Evolutionary conservation across 2,329 filamentous ascomycete species (phyloP).

Genomic region (Alternaria metachromatica): DNA sequence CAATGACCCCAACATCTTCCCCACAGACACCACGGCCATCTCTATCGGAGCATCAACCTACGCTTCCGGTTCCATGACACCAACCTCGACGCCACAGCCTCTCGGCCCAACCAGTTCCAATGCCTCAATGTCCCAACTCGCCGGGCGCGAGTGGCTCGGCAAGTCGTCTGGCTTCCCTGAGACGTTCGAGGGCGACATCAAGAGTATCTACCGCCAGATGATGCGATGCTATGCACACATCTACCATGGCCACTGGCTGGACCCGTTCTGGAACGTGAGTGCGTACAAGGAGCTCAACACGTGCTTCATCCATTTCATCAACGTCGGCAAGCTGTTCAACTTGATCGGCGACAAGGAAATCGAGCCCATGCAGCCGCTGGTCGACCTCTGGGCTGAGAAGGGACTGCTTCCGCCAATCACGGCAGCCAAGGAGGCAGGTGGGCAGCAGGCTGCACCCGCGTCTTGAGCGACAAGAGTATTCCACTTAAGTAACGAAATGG

Average conservation of each 20-base stretch:
- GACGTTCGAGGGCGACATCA: constrained; percentile 73
- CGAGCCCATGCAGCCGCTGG: constrained; percentile 93
- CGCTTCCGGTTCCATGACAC: constrained; percentile 60
- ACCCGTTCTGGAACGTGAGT: constrained; percentile 58
- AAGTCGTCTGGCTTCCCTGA: constrained; percentile 77
- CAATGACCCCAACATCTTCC: constrained; percentile 87
- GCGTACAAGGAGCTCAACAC: constrained; percentile 60
- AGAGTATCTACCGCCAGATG: constrained; percentile 66
- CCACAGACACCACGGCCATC: constrained; percentile 77
- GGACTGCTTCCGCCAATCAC: constrained; percentile 73
- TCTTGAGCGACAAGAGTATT: constrained; percentile 3
- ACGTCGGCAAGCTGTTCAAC: constrained; percentile 75
- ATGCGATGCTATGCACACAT: constrained; percentile 62
- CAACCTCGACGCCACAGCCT: constrained; percentile 52
- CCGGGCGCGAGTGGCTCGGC: constrained; percentile 80
- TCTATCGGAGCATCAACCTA: constrained; percentile 69
- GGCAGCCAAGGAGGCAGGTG: constrained; percentile 29
- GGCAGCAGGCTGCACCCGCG: constrained; percentile 25
- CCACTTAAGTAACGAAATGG: not conserved
- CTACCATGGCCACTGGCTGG: constrained; percentile 60
- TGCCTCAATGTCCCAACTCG: constrained; percentile 66
- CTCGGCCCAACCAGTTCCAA: constrained; percentile 56
- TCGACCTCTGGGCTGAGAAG: constrained; percentile 89
- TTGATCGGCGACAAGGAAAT: constrained; percentile 86
- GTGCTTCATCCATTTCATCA: constrained; percentile 62